Conservation (phyloP, 2,329 filamentous ascomycete genomes). For the Verticillium dahliae region DNA sequence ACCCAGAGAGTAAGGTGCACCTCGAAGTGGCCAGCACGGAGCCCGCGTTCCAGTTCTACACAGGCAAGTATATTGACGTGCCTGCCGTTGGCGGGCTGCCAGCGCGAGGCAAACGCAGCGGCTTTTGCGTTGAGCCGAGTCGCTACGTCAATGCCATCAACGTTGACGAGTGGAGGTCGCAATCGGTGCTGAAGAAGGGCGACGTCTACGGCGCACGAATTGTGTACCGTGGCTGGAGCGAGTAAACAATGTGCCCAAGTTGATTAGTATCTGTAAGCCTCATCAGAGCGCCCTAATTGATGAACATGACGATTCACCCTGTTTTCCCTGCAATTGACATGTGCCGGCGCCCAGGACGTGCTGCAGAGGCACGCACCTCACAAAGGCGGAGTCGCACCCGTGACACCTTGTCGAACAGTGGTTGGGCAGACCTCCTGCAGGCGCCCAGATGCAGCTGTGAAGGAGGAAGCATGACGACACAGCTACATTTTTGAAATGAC, state of each 20-base stretch:
- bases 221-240: conserved; percentile 81
- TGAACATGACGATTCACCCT: not conserved
- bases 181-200: conserved; percentile 78
- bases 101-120: conserved; percentile 61
- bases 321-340: not conserved
- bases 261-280: not conserved
- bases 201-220: conserved; percentile 74
- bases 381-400: not conserved
- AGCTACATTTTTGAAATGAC: not conserved
- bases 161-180: conserved; percentile 68
- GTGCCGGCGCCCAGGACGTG: not conserved
- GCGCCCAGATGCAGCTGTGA: not conserved
- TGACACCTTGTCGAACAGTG: not conserved
- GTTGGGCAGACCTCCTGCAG: not conserved
- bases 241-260: conserved; percentile 26
- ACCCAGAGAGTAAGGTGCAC: conserved; percentile 68
- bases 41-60: conserved; percentile 96
- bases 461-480: not conserved
- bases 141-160: conserved; percentile 88
- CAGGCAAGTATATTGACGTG: conserved; percentile 77
- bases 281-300: not conserved
- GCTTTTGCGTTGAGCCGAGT: conserved; percentile 89
- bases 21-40: conserved; percentile 88
- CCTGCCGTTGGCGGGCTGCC: conserved; percentile 57
- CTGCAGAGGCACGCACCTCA: not conserved